A percentile compares a stretch with the other conserved stretches of the same genome.
These are phyloP conservation scores for Talaromyces sp. DNA, from an alignment of 2,329 filamentous ascomycete species.

Conservation along the genomic window DNA sequence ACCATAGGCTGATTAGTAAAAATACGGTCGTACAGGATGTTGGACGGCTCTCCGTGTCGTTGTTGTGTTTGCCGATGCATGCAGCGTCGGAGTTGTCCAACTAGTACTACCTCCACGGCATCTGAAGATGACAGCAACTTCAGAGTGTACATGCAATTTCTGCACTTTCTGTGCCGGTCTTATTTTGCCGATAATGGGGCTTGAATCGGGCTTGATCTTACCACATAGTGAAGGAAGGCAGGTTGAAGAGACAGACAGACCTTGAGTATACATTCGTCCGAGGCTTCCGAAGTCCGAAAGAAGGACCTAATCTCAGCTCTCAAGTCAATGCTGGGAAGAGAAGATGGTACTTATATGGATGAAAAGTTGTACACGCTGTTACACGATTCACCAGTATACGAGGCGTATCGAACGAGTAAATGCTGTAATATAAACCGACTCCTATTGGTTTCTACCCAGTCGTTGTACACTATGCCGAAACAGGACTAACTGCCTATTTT, in stretches of 20 bases:
- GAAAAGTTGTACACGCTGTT: not conserved
- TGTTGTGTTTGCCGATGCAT: not conserved
- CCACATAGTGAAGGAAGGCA: not conserved
- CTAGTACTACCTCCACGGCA: not conserved
- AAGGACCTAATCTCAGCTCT: not conserved
- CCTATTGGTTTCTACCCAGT: not conserved
- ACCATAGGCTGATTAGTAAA: not conserved
- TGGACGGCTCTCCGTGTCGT: not conserved
- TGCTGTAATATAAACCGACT: not conserved
- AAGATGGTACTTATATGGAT: not conserved
- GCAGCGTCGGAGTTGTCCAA: conserved; percentile 5
- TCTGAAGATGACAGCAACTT: not conserved
- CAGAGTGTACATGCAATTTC: not conserved
- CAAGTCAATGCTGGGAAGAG: not conserved
- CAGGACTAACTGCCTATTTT: not conserved
- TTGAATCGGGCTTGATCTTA: not conserved
- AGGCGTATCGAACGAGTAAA: not conserved
- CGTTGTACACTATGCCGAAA: not conserved
- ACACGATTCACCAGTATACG: not conserved
- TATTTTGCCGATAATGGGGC: not conserved
- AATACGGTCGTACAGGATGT: not conserved
- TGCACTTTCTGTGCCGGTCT: not conserved
- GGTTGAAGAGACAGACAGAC: not conserved
- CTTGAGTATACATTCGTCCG: not conserved
- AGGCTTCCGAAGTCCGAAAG: not conserved